Conservation (phyloP, 2,329 filamentous ascomycete genomes). For the Exophiala aquamarina region DNA sequence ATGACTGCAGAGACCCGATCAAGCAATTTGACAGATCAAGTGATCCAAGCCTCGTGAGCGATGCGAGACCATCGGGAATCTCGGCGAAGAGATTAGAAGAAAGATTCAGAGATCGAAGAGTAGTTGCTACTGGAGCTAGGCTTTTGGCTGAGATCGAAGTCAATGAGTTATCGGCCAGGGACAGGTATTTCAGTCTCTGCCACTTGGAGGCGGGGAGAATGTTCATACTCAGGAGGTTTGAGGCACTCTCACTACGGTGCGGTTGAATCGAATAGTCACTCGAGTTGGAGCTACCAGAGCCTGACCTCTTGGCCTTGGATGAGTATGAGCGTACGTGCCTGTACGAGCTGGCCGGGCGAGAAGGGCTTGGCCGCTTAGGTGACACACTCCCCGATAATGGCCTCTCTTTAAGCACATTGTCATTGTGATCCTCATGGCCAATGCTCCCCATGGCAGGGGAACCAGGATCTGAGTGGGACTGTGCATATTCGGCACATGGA, state of each 20-base stretch:
- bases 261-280: constrained; percentile 57
- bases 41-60: constrained; percentile 81
- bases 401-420: constrained; percentile 10
- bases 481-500: constrained; percentile 65
- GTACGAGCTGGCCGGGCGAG: constrained; percentile 67
- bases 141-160: constrained; percentile 75
- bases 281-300: constrained; percentile 91
- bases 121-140: constrained; percentile 79
- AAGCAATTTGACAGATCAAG: constrained; percentile 95
- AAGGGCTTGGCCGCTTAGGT: constrained; percentile 72
- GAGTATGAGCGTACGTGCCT: constrained; percentile 64
- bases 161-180: constrained; percentile 86
- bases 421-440: constrained; percentile 31
- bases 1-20: constrained; percentile 89
- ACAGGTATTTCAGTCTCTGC: constrained; percentile 90
- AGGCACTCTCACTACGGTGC: constrained; percentile 64
- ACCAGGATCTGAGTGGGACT: constrained; percentile 68
- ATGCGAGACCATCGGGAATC: constrained; percentile 86
- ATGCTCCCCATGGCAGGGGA: constrained; percentile 53
- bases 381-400: constrained; percentile 65
- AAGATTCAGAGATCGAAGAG: constrained; percentile 85
- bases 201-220: constrained; percentile 83
- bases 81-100: constrained; percentile 93
- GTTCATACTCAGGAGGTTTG: constrained; percentile 71
- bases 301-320: constrained; percentile 78